phyloP scores from a whole-genome alignment of 768 basidiomycete species.

The Cystobasidium ongulense region DNA sequence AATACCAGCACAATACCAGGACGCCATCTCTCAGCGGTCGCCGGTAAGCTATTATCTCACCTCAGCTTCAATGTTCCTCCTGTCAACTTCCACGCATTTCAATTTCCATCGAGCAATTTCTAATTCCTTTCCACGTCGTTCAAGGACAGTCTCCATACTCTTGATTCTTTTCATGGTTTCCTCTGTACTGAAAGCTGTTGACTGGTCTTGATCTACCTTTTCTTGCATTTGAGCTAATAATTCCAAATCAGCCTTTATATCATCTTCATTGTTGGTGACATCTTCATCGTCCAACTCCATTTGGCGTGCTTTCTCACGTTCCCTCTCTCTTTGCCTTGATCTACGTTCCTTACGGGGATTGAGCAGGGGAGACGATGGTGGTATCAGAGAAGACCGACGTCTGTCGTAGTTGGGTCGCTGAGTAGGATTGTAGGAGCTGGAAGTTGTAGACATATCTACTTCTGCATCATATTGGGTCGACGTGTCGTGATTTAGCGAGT shows the following conservation, averaged over 20 bases:
- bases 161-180: not conserved
- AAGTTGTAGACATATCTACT: conserved; percentile 2
- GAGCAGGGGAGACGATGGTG: not conserved
- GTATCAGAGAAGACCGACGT: not conserved
- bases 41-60: not conserved
- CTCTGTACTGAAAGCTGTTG: not conserved
- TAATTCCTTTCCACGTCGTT: conserved; percentile 27
- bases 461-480: not conserved
- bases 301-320: not conserved
- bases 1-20: too few relatives aligned
- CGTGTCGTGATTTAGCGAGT: not conserved
- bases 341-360: not conserved
- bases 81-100: conserved; percentile 34
- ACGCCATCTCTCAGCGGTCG: too few relatives aligned
- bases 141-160: conserved; percentile 16
- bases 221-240: not conserved
- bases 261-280: not conserved
- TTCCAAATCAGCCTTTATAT: not conserved
- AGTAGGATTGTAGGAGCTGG: not conserved
- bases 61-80: conserved; percentile 11
- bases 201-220: not conserved
- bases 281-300: conserved; percentile 2
- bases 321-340: not conserved
- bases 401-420: not conserved
- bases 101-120: conserved; percentile 32